phyloP scores from a whole-genome alignment of 352 stramenopile genomes.

The Globisporangium polare region DNA sequence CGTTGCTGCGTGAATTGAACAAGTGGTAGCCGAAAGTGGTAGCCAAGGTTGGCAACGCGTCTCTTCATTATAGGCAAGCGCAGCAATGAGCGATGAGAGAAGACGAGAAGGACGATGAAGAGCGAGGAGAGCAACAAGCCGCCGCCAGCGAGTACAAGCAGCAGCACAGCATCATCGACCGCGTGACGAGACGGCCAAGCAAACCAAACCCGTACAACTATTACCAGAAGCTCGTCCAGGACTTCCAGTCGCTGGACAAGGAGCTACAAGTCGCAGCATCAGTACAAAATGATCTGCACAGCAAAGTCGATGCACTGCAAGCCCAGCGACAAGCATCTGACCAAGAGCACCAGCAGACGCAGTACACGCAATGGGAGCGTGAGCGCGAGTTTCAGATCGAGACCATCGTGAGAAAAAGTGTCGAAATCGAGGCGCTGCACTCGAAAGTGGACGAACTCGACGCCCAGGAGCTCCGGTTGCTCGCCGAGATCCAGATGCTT shows the following conservation, averaged over 20 bases:
- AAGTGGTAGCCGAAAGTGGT: constrained; percentile 1
- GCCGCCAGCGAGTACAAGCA: not conserved
- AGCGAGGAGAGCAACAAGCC: not conserved
- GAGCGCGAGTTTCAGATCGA: constrained; percentile 39
- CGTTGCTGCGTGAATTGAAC: not conserved
- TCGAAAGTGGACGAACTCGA: constrained; percentile 26
- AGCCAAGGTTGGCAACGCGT: not conserved
- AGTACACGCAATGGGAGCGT: constrained; percentile 31
- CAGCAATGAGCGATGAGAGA: constrained; percentile 1
- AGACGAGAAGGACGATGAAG: not conserved
- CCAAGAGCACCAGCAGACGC: not conserved
- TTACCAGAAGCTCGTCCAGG: constrained; percentile 50
- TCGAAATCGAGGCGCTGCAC: constrained; percentile 19
- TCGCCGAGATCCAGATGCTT: constrained; percentile 45
- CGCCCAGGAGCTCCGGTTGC: constrained; percentile 32
- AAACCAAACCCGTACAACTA: constrained; percentile 39
- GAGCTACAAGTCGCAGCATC: constrained; percentile 24
- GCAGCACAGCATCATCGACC: not conserved
- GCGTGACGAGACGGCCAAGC: not conserved
- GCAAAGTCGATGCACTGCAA: constrained; percentile 13
- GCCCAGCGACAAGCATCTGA: constrained; percentile 11
- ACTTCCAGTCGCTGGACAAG: constrained; percentile 40
- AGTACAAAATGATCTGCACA: constrained; percentile 6
- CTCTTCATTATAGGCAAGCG: not conserved
- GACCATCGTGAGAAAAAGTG: constrained; percentile 24